Conservation (phyloP, 2,329 filamentous ascomycete species). For the Botrytis aclada region DNA sequence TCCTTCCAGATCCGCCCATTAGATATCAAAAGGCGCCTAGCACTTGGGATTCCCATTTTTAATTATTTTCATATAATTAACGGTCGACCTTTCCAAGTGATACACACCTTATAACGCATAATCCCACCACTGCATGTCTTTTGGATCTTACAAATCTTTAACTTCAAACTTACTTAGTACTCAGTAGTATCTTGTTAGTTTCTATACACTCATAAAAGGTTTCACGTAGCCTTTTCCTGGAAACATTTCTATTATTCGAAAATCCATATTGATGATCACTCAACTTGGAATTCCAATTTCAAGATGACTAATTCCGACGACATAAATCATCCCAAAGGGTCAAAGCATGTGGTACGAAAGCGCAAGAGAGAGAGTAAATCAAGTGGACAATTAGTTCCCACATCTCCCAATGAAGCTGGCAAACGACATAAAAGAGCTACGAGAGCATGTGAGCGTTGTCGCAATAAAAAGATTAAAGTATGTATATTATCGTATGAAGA, state of each 20-base stretch:
- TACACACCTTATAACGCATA: background rate
- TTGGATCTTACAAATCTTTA: background rate
- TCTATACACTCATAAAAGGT: background rate
- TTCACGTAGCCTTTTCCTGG: background rate
- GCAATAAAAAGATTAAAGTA: slow-evolving; percentile 16
- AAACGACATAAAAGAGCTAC: slow-evolving; percentile 6
- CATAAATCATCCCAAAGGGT: background rate
- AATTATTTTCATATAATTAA: slow-evolving; percentile 9
- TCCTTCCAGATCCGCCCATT: background rate
- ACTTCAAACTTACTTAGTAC: background rate
- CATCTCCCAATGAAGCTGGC: background rate
- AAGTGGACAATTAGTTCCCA: background rate
- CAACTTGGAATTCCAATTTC: background rate
- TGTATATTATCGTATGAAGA: background rate
- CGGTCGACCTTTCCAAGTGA: background rate
- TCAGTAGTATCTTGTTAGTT: background rate
- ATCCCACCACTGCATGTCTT: background rate
- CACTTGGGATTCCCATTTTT: background rate
- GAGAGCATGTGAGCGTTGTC: slow-evolving; percentile 15
- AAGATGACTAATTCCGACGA: background rate
- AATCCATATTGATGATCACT: background rate
- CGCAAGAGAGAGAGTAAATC: slow-evolving; percentile 7
- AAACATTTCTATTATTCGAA: background rate
- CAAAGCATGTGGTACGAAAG: slow-evolving; percentile 3
- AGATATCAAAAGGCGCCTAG: background rate